These are phyloP conservation scores for Psilocybe subaeruginosa DNA, from an alignment of 768 basidiomycete species.

Conservation along the genomic window DNA sequence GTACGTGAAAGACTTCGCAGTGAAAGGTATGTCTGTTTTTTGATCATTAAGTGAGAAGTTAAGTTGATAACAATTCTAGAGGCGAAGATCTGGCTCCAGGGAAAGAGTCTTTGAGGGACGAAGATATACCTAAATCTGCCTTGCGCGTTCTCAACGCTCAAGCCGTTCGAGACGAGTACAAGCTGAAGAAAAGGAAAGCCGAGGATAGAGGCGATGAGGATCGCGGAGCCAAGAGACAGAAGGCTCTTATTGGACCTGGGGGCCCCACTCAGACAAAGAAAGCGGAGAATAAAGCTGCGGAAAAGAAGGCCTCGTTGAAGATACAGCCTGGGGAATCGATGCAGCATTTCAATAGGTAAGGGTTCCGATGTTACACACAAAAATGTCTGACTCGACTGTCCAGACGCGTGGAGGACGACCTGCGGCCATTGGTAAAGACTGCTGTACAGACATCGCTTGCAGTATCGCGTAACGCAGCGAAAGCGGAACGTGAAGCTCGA, in stretches of 20 bases:
- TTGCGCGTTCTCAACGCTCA: conserved; percentile 67
- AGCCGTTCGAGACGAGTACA: conserved; percentile 58
- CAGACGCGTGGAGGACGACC: conserved; percentile 75
- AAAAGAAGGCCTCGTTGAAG: conserved; percentile 31
- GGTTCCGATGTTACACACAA: background rate
- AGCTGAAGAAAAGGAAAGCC: conserved; percentile 47
- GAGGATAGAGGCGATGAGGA: conserved; percentile 24
- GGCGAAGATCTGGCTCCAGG: conserved; percentile 53
- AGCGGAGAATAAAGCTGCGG: conserved; percentile 23
- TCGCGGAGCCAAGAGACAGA: conserved; percentile 35
- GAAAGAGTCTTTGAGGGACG: conserved; percentile 45
- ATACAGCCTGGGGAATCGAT: conserved; percentile 75
- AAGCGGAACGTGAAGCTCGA: conserved; percentile 38
- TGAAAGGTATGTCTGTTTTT: conserved; percentile 41
- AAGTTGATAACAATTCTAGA: conserved; percentile 32
- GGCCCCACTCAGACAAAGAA: conserved; percentile 1
- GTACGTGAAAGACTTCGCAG: conserved; percentile 44
- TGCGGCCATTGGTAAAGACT: conserved; percentile 64
- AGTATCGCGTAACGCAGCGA: conserved; percentile 46
- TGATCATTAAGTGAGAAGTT: background rate
- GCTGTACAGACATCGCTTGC: conserved; percentile 63
- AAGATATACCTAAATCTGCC: conserved; percentile 72
- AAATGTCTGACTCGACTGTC: background rate
- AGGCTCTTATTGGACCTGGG: conserved; percentile 23
- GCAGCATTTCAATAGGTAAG: conserved; percentile 76